These are phyloP conservation scores for Cronartium quercuum DNA, from an alignment of 1,284 basidiomycete genomes.

Conservation along the genomic window DNA sequence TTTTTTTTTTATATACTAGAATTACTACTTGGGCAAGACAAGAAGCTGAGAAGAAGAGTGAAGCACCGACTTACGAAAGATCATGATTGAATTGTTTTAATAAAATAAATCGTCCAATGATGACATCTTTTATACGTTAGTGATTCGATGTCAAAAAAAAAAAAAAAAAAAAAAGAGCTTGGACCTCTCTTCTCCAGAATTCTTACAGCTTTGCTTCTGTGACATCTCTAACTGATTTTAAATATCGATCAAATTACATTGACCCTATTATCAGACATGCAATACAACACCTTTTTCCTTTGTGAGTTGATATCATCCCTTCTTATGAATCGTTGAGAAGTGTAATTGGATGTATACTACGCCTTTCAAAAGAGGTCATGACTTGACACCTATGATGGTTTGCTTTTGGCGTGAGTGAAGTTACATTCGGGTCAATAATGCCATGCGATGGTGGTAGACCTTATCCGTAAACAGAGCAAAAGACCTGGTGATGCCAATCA, in stretches of 20 bases:
- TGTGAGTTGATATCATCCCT: neutral
- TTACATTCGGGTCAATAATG: too few species aligned
- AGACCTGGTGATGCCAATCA: too few species aligned
- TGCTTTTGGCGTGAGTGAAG: too few species aligned
- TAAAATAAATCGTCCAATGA: neutral
- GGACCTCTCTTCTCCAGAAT: neutral
- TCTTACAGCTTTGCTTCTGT: neutral
- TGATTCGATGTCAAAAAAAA: neutral
- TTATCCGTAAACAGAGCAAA: too few species aligned
- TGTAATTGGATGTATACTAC: too few species aligned
- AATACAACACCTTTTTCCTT: neutral
- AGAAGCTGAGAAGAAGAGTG: slow-evolving; percentile 25
- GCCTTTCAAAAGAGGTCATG: too few species aligned
- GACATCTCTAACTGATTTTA: neutral
- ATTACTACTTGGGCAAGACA: slow-evolving; percentile 35
- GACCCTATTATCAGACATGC: neutral
- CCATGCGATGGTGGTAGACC: too few species aligned
- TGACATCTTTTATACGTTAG: neutral
- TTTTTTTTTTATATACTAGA: slow-evolving; percentile 4
- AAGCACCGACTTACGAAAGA: slow-evolving; percentile 31
- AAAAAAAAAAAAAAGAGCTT: neutral
- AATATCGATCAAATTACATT: neutral
- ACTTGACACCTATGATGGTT: too few species aligned
- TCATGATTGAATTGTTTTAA: neutral
- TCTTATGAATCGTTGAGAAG: too few species aligned